Base-by-base conservation (phyloP, 164 flowering plant genomes). In the Magnolia kwangsiensis region DNA sequence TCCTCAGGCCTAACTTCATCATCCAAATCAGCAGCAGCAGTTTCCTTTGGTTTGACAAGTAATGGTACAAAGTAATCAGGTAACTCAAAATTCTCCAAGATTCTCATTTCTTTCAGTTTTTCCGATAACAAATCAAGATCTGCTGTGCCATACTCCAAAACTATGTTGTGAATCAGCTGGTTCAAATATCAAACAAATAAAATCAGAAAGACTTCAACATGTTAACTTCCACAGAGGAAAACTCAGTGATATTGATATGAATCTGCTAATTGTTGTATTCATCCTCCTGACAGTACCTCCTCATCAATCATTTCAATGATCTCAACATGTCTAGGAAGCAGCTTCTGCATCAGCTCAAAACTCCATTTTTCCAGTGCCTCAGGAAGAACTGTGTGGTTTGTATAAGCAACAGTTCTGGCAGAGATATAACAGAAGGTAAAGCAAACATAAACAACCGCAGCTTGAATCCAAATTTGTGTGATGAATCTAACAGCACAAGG, bases 331-430 rank as follows among this genome's bases (percentile, higher is more conserved):
- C 99, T 87, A 75, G 99, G 99, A 81, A 95, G 92, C 85, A 95
- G 73, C 78, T 87, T 88, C 85, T 95, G 88, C 95, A 93, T 90
- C 67, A 95, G 91, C 27, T 93, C 99, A 18, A 89, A 87, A 84
- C 94, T 92, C 99, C 99, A 95, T 83, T 95, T 95, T 86, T 93
- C 99, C 83, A 95, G 75, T 63, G 98, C 98, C 83, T 95, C 99
- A 45, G 99, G 99, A 74, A 95, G 86, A 85, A 95, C 99, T 37
- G 99, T 95, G 79, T 95, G 99, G 79, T 95, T 95, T 72, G 97
- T 93, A 81, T 95, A 95, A 66, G 99, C 99, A 74, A 93, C 94
- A 71, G 97, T 92, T 77, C 99, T 95, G 83, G 72, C 19, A 84
- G 73, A 78, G 7, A 73, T 58, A 49, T 23, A 58, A 51, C 66